These are phyloP conservation scores for Penicillium sclerotigenum DNA, from an alignment of 2,329 filamentous ascomycete species.

Conservation along the genomic window DNA sequence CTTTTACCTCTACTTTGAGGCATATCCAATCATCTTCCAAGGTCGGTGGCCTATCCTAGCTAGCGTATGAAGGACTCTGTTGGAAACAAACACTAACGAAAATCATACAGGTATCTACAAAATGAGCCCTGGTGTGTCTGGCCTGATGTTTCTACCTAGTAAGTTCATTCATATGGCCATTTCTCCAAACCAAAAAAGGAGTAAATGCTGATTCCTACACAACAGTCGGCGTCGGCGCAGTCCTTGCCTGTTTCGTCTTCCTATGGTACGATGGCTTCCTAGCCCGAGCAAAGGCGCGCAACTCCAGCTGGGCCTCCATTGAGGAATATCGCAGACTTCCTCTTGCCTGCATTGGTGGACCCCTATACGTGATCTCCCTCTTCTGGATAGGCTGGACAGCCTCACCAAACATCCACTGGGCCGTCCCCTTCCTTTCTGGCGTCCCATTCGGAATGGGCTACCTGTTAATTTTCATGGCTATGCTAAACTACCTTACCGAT, in stretches of 20 bases:
- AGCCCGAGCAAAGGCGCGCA: slow-evolving; percentile 48
- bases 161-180: slow-evolving; percentile 4
- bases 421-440: slow-evolving; percentile 57
- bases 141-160: slow-evolving; percentile 37
- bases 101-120: slow-evolving; percentile 30
- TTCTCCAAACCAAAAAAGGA: neutral
- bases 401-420: slow-evolving; percentile 34
- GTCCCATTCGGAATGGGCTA: slow-evolving; percentile 63
- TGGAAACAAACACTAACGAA: slow-evolving; percentile 56
- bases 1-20: slow-evolving; percentile 72
- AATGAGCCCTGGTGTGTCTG: slow-evolving; percentile 36
- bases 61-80: neutral
- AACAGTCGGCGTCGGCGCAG: slow-evolving; percentile 58
- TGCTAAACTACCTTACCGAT: slow-evolving; percentile 64
- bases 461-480: slow-evolving; percentile 60
- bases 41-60: slow-evolving; percentile 8
- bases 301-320: slow-evolving; percentile 23
- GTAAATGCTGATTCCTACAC: neutral
- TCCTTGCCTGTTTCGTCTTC: slow-evolving; percentile 61
- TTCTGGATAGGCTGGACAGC: slow-evolving; percentile 48
- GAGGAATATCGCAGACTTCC: slow-evolving; percentile 63
- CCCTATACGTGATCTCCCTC: slow-evolving; percentile 53
- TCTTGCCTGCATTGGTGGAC: slow-evolving; percentile 68
- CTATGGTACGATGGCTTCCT: slow-evolving; percentile 64
- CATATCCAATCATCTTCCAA: slow-evolving; percentile 68